A percentile compares a stretch with the other conserved stretches of the same genome.
These are phyloP conservation scores for Cladosporium sphaerospermum DNA, from an alignment of 2,329 filamentous ascomycete species.

Conservation along the genomic window DNA sequence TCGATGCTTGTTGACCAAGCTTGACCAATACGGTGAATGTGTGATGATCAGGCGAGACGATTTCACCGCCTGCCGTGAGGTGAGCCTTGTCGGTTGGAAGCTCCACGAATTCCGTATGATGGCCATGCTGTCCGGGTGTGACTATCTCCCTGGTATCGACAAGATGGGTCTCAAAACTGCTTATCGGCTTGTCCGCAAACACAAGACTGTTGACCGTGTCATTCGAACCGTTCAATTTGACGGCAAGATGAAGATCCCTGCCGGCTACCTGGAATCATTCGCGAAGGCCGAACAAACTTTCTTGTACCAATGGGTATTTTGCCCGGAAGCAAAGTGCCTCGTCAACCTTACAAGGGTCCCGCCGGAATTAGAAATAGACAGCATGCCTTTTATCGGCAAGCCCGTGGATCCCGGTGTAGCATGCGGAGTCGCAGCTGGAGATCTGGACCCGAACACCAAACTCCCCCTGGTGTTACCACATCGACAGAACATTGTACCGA, in stretches of 20 bases:
- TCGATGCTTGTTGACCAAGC: constrained; percentile 81
- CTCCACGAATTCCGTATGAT: constrained; percentile 87
- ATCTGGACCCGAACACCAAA: constrained; percentile 88
- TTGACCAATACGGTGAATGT: constrained; percentile 89
- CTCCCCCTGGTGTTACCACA: constrained; percentile 45
- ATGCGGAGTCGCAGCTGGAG: constrained; percentile 67
- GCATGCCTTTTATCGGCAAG: constrained; percentile 76
- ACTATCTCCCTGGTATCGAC: constrained; percentile 82
- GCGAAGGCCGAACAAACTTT: constrained; percentile 87
- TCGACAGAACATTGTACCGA: constrained; percentile 19
- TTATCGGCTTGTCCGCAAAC: constrained; percentile 80
- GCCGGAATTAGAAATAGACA: constrained; percentile 55
- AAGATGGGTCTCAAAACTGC: constrained; percentile 90
- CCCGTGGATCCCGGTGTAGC: constrained; percentile 62
- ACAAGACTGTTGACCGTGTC: constrained; percentile 79
- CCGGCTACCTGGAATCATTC: constrained; percentile 75
- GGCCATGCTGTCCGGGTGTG: constrained; percentile 94
- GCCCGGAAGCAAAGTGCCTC: constrained; percentile 62
- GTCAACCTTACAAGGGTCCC: constrained; percentile 69
- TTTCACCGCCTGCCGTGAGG: constrained; percentile 80
- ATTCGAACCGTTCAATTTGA: constrained; percentile 82
- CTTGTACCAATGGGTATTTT: constrained; percentile 90
- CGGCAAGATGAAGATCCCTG: constrained; percentile 73
- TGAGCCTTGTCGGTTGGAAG: constrained; percentile 86
- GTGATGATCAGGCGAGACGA: constrained; percentile 85